These are phyloP conservation scores for Chrysophaeum taylorii DNA, from an alignment of 352 stramenopile species.

Conservation along the genomic window DNA sequence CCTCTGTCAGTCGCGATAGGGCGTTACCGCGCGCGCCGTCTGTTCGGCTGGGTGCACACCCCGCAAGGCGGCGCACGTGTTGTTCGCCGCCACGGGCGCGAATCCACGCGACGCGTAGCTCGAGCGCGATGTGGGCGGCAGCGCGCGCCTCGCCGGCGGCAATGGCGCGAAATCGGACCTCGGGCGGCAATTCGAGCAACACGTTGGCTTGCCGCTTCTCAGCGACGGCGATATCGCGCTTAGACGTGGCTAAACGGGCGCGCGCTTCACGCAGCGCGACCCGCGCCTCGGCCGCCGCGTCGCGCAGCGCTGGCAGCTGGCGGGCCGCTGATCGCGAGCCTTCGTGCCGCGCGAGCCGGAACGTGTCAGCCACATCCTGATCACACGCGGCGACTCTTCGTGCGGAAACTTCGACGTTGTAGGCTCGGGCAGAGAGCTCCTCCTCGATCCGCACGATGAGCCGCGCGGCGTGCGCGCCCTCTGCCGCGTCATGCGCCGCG, in stretches of 20 bases:
- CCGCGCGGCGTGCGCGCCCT: slow-evolving; percentile 6
- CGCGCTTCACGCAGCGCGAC: neutral
- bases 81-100: neutral
- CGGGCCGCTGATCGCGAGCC: neutral
- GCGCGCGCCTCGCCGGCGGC: neutral
- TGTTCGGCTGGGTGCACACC: neutral
- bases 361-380: neutral
- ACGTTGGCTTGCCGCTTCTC: neutral
- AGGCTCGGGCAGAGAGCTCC: neutral
- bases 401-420: neutral
- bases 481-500: slow-evolving; percentile 14
- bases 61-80: neutral
- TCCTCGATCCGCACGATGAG: slow-evolving; percentile 1
- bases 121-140: neutral
- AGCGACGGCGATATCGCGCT: neutral
- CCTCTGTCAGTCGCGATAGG: neutral
- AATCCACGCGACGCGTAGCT: neutral
- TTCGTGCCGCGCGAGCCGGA: neutral
- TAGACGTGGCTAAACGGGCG: neutral
- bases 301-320: neutral
- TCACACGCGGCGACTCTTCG: neutral
- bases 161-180: neutral
- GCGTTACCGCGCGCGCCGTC: slow-evolving; percentile 10
- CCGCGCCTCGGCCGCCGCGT: neutral
- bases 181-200: neutral